Conservation (phyloP, 1,284 basidiomycete genomes). For the Ganoderma meredithae region DNA sequence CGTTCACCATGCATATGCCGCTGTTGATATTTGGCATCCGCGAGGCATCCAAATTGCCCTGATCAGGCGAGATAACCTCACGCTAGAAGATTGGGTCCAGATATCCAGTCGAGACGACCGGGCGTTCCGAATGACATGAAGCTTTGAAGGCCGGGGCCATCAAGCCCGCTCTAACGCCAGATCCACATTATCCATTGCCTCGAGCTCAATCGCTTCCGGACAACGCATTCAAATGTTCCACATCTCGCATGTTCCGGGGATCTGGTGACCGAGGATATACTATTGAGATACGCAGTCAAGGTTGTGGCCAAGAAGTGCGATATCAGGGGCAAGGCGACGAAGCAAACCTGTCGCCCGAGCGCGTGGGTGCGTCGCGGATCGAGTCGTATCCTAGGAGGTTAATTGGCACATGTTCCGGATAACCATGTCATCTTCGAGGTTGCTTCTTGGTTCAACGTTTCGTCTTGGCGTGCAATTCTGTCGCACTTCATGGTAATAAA, state of each 20-base stretch:
- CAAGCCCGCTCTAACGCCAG: not conserved
- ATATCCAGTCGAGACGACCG: not conserved
- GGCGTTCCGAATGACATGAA: not conserved
- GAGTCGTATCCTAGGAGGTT: no score
- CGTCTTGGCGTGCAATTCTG: no score
- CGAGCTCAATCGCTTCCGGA: not conserved
- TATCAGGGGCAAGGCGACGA: no score
- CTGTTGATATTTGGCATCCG: not conserved
- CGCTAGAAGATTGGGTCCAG: not conserved
- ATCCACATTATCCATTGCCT: not conserved
- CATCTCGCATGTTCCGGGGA: not conserved
- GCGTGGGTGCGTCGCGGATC: no score
- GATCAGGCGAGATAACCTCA: not conserved
- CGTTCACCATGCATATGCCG: slow-evolving; percentile 1
- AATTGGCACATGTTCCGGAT: no score
- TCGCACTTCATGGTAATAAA: no score
- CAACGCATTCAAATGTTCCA: not conserved
- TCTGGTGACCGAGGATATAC: no score
- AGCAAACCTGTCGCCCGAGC: no score
- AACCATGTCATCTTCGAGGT: no score
- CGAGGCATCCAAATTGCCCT: not conserved
- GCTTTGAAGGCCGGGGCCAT: not conserved
- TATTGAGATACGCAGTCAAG: no score
- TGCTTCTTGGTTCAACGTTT: no score
- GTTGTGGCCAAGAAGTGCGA: no score